Evolutionary conservation across 139 green algal genomes (phyloP).

Genomic region (Chlorella sorokiniana): DNA sequence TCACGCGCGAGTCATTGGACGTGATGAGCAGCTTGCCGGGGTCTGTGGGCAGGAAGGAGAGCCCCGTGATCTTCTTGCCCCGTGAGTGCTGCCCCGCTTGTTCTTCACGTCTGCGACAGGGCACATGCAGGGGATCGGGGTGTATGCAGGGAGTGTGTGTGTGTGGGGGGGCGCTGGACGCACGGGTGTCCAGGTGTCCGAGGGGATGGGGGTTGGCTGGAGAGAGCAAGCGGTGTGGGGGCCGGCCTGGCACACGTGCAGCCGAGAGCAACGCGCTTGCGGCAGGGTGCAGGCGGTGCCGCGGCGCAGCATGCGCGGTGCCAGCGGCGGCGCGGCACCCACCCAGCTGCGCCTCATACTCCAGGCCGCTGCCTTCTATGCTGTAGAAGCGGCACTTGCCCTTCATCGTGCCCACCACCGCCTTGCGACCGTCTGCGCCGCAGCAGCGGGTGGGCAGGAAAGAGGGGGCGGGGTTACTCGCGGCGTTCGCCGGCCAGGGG

Average conservation of each 20-base stretch:
- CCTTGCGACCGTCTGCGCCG: slow-evolving; percentile 52
- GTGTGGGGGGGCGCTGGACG: neutral
- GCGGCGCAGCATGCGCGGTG: too few species aligned
- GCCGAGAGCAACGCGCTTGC: too few species aligned
- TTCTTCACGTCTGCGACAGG: slow-evolving; percentile 75
- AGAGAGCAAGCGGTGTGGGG: neutral
- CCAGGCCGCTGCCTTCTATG: slow-evolving; percentile 52
- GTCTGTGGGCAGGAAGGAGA: slow-evolving; percentile 65
- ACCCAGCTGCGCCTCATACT: slow-evolving; percentile 82
- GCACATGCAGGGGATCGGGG: neutral
- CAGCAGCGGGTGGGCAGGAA: neutral
- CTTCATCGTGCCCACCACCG: slow-evolving; percentile 76
- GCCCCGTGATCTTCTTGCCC: slow-evolving; percentile 83
- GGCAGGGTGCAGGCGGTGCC: too few species aligned
- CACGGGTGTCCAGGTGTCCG: neutral
- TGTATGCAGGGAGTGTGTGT: neutral
- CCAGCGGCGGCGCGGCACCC: neutral
- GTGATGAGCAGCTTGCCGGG: slow-evolving; percentile 79
- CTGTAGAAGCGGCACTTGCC: slow-evolving; percentile 76
- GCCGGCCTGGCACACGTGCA: too few species aligned
- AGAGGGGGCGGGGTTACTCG: neutral
- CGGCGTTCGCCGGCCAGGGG: too few species aligned
- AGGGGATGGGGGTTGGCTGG: neutral
- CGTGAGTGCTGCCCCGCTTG: slow-evolving; percentile 52
- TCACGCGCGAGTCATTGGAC: slow-evolving; percentile 83